These are phyloP conservation scores for Xylaria multiplex DNA, from an alignment of 2,329 filamentous ascomycete genomes.

Conservation along the genomic window DNA sequence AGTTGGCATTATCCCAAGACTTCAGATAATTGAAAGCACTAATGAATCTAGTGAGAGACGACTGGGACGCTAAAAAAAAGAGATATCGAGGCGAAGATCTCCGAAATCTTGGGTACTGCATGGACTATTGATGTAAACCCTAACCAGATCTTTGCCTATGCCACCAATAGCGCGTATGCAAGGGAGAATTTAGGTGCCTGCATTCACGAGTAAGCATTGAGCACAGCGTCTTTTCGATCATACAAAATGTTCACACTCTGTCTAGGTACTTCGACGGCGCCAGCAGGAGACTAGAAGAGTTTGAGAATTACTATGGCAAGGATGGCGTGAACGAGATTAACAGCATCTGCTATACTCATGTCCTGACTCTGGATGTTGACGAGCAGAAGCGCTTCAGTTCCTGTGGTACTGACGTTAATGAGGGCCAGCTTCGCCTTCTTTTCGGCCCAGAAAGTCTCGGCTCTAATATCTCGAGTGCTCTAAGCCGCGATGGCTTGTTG, in stretches of 20 bases:
- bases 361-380: slow-evolving; percentile 59
- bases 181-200: slow-evolving; percentile 53
- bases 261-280: slow-evolving; percentile 58
- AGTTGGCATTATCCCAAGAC: slow-evolving; percentile 30
- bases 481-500: slow-evolving; percentile 52
- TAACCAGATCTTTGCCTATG: slow-evolving; percentile 59
- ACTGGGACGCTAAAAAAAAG: slow-evolving; percentile 60
- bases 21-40: slow-evolving; percentile 20
- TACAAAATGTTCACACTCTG: neutral
- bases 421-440: slow-evolving; percentile 60
- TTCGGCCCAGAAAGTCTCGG: slow-evolving; percentile 58
- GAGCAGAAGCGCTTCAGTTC: slow-evolving; percentile 55
- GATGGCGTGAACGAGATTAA: slow-evolving; percentile 60
- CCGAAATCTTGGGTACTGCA: slow-evolving; percentile 55
- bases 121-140: slow-evolving; percentile 64
- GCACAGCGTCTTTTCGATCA: too few species aligned
- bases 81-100: slow-evolving; percentile 56
- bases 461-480: slow-evolving; percentile 56
- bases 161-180: slow-evolving; percentile 51
- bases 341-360: slow-evolving; percentile 55
- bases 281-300: slow-evolving; percentile 54
- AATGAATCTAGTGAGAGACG: slow-evolving; percentile 58
- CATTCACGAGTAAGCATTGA: slow-evolving; percentile 54
- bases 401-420: slow-evolving; percentile 56
- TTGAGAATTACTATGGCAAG: slow-evolving; percentile 51